Evolutionary conservation across 2,329 filamentous ascomycete species (phyloP).

Genomic region (Alternaria arborescens): DNA sequence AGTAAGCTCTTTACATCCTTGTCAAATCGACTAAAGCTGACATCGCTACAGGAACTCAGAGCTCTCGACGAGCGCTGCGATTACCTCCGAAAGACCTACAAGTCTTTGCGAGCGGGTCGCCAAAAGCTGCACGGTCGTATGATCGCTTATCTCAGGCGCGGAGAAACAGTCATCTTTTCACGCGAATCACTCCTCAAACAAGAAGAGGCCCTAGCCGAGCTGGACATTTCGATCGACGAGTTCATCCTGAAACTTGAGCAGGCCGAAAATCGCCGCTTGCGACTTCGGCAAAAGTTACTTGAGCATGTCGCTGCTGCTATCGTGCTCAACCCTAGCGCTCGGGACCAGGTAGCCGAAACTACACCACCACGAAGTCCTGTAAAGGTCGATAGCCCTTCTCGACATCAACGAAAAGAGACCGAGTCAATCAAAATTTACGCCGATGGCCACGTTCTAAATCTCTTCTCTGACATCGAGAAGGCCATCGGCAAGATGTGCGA

Average conservation of each 20-base stretch:
- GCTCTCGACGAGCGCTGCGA: slow-evolving; percentile 80
- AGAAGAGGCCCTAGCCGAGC: slow-evolving; percentile 78
- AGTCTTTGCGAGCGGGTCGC: slow-evolving; percentile 75
- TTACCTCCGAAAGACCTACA: slow-evolving; percentile 79
- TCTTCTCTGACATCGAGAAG: slow-evolving; percentile 54
- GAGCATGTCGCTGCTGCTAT: slow-evolving; percentile 79
- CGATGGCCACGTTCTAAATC: slow-evolving; percentile 52
- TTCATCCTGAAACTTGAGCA: slow-evolving; percentile 83
- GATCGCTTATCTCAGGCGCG: slow-evolving; percentile 77
- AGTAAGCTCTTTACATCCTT: slow-evolving; percentile 50
- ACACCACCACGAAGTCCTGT: slow-evolving; percentile 52
- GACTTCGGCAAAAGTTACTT: slow-evolving; percentile 79
- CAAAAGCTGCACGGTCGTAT: slow-evolving; percentile 80
- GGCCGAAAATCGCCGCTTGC: slow-evolving; percentile 77
- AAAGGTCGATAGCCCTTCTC: slow-evolving; percentile 47
- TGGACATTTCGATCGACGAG: slow-evolving; percentile 80
- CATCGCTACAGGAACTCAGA: slow-evolving; percentile 69
- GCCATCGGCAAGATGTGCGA: slow-evolving; percentile 56
- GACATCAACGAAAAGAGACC: slow-evolving; percentile 48
- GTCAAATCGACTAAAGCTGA: slow-evolving; percentile 26
- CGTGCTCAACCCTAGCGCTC: slow-evolving; percentile 44
- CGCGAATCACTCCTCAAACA: slow-evolving; percentile 79
- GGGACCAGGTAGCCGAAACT: slow-evolving; percentile 40
- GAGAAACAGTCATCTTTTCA: slow-evolving; percentile 74
- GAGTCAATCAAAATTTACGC: slow-evolving; percentile 56